Conservation (phyloP, 2,329 filamentous ascomycete species). For the Trichoderma sp. region DNA sequence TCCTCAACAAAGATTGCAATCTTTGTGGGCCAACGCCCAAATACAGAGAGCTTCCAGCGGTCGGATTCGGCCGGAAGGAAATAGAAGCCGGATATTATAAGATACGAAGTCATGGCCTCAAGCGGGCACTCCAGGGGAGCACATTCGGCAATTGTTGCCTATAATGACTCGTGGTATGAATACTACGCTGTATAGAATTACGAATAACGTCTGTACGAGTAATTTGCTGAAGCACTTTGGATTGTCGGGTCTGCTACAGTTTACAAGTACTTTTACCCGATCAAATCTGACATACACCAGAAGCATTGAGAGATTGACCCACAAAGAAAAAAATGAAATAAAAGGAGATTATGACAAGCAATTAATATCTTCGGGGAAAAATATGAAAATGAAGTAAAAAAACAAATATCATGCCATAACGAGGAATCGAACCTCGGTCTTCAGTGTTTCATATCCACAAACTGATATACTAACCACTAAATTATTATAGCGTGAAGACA, state of each 20-base stretch:
- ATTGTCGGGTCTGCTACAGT: not conserved
- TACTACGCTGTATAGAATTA: not conserved
- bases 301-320: not conserved
- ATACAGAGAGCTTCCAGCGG: not conserved
- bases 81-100: not conserved
- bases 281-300: not conserved
- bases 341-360: not conserved
- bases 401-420: conserved; percentile 25
- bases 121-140: not conserved
- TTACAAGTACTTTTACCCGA: not conserved
- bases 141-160: not conserved
- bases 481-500: conserved; percentile 28
- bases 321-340: not conserved
- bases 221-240: not conserved
- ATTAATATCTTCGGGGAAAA: not conserved
- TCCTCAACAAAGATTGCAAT: not conserved
- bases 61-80: not conserved
- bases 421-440: conserved; percentile 37
- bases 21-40: not conserved
- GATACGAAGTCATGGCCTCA: not conserved
- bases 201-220: not conserved
- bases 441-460: conserved; percentile 34
- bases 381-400: not conserved
- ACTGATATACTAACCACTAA: conserved; percentile 35
- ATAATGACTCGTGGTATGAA: not conserved